phyloP scores from a whole-genome alignment of 495 filamentous ascomycete genomes.

The Aspergillus ellipticus region DNA sequence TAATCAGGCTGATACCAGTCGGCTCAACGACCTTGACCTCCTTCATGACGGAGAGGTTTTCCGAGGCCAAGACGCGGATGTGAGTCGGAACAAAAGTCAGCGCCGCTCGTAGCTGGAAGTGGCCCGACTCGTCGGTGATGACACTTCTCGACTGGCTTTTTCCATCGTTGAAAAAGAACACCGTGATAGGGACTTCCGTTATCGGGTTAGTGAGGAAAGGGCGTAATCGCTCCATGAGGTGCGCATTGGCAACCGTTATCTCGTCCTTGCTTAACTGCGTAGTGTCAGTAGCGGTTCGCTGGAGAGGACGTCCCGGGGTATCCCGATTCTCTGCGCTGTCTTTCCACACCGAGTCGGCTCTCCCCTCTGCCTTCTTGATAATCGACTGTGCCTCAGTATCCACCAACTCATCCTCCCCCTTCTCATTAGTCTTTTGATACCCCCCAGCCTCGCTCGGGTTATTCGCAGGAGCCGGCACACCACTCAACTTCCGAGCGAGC shows the following conservation, averaged over 20 bases:
- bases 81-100: conserved; percentile 89
- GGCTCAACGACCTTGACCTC: conserved; percentile 72
- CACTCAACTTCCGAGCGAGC: conserved; percentile 77
- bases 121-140: conserved; percentile 77
- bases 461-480: conserved; percentile 64
- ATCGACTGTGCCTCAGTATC: conserved; percentile 71
- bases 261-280: conserved; percentile 64
- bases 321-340: conserved; percentile 23
- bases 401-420: conserved; percentile 59
- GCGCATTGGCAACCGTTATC: conserved; percentile 72
- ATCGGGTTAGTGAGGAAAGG: conserved; percentile 86
- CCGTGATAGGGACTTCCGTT: conserved; percentile 67
- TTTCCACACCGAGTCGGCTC: conserved; percentile 64
- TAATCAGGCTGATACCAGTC: conserved; percentile 86
- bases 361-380: conserved; percentile 62
- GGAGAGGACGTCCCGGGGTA: conserved; percentile 1
- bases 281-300: conserved; percentile 32
- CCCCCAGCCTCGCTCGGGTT: conserved; percentile 29
- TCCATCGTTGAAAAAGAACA: conserved; percentile 87
- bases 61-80: conserved; percentile 79
- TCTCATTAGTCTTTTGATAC: conserved; percentile 16
- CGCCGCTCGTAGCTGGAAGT: conserved; percentile 73
- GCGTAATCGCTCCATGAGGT: conserved; percentile 78
- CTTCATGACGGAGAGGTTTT: conserved; percentile 75
- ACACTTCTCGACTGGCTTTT: conserved; percentile 75